phyloP scores from a whole-genome alignment of 768 basidiomycete genomes.

The Dendrothele bispora region DNA sequence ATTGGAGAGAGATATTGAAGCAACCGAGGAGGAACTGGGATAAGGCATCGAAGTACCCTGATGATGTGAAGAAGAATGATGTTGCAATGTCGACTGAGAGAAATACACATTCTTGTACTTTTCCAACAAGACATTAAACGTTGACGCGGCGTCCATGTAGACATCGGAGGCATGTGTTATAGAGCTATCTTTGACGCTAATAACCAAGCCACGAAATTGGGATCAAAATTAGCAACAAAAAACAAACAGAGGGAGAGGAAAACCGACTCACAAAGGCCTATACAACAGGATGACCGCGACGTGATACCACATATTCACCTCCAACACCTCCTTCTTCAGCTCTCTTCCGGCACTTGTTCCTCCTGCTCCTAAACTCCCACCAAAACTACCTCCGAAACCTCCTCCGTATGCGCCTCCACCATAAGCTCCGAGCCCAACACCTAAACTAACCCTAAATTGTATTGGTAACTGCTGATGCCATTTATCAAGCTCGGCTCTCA shows the following conservation, averaged over 20 bases:
- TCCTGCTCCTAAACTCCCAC: too few relatives aligned
- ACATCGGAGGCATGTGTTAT: conserved; percentile 16
- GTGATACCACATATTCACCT: conserved; percentile 29
- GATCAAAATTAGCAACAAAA: neutral
- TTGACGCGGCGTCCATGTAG: conserved; percentile 22
- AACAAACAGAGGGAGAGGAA: neutral
- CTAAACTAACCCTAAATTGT: conserved; percentile 24
- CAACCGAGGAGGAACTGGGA: conserved; percentile 20
- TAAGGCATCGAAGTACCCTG: conserved; percentile 16
- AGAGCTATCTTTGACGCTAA: conserved; percentile 16
- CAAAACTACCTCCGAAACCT: neutral
- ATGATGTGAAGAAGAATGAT: conserved; percentile 2
- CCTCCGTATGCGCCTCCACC: conserved; percentile 10
- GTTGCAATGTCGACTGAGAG: conserved; percentile 7
- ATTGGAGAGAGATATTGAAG: conserved; percentile 17
- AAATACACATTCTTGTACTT: conserved; percentile 17
- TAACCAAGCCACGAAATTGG: neutral
- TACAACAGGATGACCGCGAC: conserved; percentile 26
- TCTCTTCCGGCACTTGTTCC: too few relatives aligned
- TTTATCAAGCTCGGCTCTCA: conserved; percentile 21
- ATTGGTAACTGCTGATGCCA: conserved; percentile 26
- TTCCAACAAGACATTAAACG: conserved; percentile 27
- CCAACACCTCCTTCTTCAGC: conserved; percentile 21
- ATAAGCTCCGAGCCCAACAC: too few relatives aligned
- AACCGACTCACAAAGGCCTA: conserved; percentile 20